Conservation (phyloP, 495 filamentous ascomycete genomes). For the Choiromyces venosus region DNA sequence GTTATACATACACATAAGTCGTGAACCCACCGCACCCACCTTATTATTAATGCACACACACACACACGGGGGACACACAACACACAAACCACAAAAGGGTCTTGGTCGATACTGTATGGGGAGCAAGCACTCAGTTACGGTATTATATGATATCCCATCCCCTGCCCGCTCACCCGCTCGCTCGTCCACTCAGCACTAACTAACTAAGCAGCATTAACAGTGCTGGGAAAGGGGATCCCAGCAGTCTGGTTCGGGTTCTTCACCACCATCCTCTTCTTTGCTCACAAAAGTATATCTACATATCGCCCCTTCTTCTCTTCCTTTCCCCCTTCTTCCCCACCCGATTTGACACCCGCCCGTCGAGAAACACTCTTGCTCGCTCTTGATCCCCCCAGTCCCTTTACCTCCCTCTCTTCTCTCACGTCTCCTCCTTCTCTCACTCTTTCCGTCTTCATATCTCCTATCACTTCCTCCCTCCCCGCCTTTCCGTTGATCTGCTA, state of each 20-base stretch:
- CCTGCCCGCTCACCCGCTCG: constrained; percentile 31
- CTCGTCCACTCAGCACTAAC: constrained; percentile 30
- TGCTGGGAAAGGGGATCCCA: constrained; percentile 38
- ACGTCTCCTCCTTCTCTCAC: constrained; percentile 22
- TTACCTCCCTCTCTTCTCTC: constrained; percentile 8
- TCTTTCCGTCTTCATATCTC: constrained; percentile 19
- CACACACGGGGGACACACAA: constrained; percentile 28
- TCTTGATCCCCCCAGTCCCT: constrained; percentile 15
- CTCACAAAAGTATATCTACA: constrained; percentile 37
- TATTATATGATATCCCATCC: constrained; percentile 20
- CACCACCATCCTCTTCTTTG: constrained; percentile 22
- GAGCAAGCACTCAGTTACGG: not conserved
- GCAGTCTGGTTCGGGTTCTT: constrained; percentile 33
- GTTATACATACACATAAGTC: constrained; percentile 12
- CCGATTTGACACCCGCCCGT: constrained; percentile 25
- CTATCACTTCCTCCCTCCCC: constrained; percentile 22
- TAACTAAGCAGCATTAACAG: constrained; percentile 28
- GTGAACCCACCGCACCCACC: constrained; percentile 12
- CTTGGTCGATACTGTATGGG: not conserved
- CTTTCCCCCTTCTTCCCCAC: constrained; percentile 21
- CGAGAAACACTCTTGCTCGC: constrained; percentile 12
- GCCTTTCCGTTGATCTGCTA: constrained; percentile 6
- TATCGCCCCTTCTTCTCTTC: constrained; percentile 30
- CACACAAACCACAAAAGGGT: constrained; percentile 20
- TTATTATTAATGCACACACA: constrained; percentile 8